phyloP scores from a whole-genome alignment of 306 rosid species.

The Pueraria montana region DNA sequence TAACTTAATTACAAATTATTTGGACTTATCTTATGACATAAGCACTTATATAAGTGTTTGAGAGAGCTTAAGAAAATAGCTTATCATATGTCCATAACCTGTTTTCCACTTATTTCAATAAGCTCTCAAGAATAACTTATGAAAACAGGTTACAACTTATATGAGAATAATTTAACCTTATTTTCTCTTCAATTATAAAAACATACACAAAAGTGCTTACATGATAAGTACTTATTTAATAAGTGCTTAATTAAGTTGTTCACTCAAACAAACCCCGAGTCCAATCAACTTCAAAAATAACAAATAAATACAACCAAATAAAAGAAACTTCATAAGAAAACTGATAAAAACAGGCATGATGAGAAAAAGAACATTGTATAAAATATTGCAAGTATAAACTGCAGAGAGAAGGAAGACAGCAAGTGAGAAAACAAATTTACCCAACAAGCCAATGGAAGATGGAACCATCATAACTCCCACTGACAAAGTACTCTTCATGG shows the following conservation, averaged over 20 bases:
- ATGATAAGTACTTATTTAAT: background rate
- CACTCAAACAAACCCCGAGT: background rate
- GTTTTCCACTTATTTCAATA: background rate
- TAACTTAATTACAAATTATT: background rate
- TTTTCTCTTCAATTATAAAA: background rate
- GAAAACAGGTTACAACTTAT: background rate
- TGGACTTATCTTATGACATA: background rate
- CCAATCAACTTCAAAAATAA: conserved; percentile 20
- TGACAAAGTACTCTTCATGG: conserved; percentile 98
- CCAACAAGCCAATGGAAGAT: conserved; percentile 99
- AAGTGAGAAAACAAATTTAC: conserved; percentile 58
- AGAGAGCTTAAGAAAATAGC: background rate
- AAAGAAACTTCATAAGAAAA: conserved; percentile 22
- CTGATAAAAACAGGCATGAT: conserved; percentile 27
- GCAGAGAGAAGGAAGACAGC: conserved; percentile 21
- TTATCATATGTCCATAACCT: background rate
- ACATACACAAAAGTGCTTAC: background rate
- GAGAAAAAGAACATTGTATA: conserved; percentile 1
- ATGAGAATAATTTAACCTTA: background rate
- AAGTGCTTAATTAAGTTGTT: background rate
- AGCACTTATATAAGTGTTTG: background rate
- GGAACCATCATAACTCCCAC: conserved; percentile 98
- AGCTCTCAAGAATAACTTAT: background rate
- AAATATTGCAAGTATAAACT: conserved; percentile 26
- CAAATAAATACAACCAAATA: conserved; percentile 17